A percentile compares a stretch with the other conserved stretches of the same genome.
phyloP scores from a whole-genome alignment of 306 rosid genomes.

The Phaseolus lunatus region DNA sequence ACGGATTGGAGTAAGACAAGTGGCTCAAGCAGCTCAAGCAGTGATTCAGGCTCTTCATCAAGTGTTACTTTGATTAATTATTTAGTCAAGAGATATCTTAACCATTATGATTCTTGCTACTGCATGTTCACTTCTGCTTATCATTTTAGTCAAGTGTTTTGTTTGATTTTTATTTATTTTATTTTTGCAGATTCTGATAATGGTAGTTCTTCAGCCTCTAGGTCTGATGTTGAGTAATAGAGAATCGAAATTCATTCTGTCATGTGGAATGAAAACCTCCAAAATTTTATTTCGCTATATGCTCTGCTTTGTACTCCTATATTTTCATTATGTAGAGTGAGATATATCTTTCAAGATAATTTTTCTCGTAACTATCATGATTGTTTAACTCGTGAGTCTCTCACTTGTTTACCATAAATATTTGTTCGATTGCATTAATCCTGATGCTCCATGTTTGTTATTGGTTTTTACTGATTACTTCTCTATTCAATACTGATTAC shows the following conservation, averaged over 20 bases:
- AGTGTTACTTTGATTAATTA: conserved; percentile 66
- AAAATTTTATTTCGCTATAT: neutral
- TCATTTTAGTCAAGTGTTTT: conserved; percentile 30
- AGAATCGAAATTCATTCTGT: conserved; percentile 52
- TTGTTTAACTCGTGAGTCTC: conserved; percentile 15
- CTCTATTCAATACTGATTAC: neutral
- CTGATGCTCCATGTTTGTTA: conserved; percentile 22
- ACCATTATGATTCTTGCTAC: neutral
- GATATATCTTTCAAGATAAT: conserved; percentile 12
- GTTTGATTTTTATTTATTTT: conserved; percentile 34
- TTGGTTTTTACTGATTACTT: conserved; percentile 6
- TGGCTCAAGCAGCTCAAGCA: conserved; percentile 98
- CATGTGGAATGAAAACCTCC: conserved; percentile 54
- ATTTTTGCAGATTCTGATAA: conserved; percentile 88
- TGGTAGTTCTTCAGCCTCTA: conserved; percentile 93
- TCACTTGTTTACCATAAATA: conserved; percentile 14
- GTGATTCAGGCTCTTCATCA: conserved; percentile 96
- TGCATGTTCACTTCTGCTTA: neutral
- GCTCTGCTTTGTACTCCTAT: conserved; percentile 2
- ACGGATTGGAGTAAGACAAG: conserved; percentile 87
- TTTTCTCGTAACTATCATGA: conserved; percentile 24
- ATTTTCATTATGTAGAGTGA: neutral
- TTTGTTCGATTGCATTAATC: conserved; percentile 9
- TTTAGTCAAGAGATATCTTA: conserved; percentile 8
- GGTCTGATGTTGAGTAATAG: conserved; percentile 84